Evolutionary conservation across 2,329 filamentous ascomycete genomes (phyloP).

Genomic region (Lachnellula hyalina): DNA sequence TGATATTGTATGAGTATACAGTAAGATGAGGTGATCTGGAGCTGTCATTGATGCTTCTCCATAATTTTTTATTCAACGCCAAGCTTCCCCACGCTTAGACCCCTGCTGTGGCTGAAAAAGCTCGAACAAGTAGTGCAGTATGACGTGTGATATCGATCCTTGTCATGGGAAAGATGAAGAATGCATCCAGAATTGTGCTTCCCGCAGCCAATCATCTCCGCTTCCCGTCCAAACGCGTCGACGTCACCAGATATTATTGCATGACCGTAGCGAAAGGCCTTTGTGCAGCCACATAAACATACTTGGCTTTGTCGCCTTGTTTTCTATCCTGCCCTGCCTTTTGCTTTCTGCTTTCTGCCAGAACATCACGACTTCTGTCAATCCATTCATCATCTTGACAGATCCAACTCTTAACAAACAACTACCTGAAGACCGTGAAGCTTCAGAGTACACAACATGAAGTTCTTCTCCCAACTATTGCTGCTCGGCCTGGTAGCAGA

Average conservation of each 20-base stretch:
- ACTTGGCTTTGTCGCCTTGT: neutral
- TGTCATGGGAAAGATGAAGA: neutral
- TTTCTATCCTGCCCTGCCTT: neutral
- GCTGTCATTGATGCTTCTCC: no score
- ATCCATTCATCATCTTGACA: neutral
- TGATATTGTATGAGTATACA: no score
- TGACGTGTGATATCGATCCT: neutral
- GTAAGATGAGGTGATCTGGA: no score
- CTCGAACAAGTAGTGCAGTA: no score
- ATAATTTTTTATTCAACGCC: no score
- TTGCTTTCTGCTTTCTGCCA: neutral
- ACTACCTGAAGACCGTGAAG: neutral
- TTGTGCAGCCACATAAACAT: no score
- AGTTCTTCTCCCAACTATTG: slow-evolving; percentile 65
- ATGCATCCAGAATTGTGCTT: neutral
- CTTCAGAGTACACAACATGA: slow-evolving; percentile 53
- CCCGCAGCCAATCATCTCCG: neutral
- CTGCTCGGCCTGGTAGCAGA: slow-evolving; percentile 68
- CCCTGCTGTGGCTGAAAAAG: no score
- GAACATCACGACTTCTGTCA: neutral
- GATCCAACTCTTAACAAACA: neutral
- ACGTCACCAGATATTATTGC: neutral
- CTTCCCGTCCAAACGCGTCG: neutral
- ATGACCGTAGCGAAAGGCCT: neutral
- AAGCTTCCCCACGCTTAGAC: no score